phyloP scores from a whole-genome alignment of 345 rosid genomes.

The Acer negundo region DNA sequence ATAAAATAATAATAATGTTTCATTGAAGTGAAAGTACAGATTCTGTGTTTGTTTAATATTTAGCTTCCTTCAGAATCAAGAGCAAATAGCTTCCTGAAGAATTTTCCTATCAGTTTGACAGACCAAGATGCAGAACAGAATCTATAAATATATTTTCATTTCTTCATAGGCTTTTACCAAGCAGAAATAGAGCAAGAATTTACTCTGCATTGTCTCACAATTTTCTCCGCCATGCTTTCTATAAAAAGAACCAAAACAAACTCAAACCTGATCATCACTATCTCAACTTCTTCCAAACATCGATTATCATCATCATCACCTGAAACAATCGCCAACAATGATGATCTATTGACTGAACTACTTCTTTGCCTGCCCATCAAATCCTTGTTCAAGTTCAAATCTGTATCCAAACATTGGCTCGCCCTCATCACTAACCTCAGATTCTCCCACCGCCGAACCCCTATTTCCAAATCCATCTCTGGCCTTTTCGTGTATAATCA shows the following conservation, averaged over 20 bases:
- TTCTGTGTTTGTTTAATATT: no score
- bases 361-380: constrained; percentile 31
- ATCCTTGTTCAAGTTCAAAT: constrained; percentile 34
- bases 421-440: constrained; percentile 30
- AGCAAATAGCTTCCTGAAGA: neutral
- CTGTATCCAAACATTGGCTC: constrained; percentile 37
- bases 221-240: constrained; percentile 12
- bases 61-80: no score
- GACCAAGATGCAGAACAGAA: neutral
- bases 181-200: neutral
- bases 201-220: neutral
- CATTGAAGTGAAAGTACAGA: no score
- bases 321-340: constrained; percentile 24
- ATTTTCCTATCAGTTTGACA: neutral
- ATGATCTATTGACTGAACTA: constrained; percentile 28
- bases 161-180: no score
- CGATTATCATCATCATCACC: constrained; percentile 17
- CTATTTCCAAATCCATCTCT: neutral
- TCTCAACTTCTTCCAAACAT: neutral
- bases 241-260: constrained; percentile 9
- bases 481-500: no score
- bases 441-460: constrained; percentile 15
- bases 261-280: neutral
- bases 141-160: neutral
- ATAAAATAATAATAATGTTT: no score